These are phyloP conservation scores for Mortierella antarctica DNA, from an alignment of 192 early-diverging fungal species.

Conservation along the genomic window DNA sequence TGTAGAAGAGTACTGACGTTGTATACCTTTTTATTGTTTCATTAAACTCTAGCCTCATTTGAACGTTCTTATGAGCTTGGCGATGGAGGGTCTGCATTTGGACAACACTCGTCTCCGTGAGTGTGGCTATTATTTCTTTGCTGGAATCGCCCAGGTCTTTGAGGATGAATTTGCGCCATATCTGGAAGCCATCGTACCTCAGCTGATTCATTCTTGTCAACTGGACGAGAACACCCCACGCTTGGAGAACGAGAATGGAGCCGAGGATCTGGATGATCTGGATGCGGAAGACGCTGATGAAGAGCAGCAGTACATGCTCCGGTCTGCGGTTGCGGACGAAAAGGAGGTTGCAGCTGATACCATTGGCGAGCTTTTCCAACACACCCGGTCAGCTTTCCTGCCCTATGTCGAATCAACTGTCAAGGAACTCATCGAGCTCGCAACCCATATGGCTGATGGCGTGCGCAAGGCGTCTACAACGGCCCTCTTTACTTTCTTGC, in stretches of 20 bases:
- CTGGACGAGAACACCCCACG: constrained; percentile 70
- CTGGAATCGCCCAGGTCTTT: constrained; percentile 83
- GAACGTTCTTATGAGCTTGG: constrained; percentile 79
- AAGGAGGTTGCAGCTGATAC: constrained; percentile 94
- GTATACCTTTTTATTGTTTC: background rate
- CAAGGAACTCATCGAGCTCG: constrained; percentile 71
- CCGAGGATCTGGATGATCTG: constrained; percentile 51
- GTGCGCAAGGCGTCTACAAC: constrained; percentile 83
- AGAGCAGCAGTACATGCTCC: constrained; percentile 71
- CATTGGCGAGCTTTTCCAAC: constrained; percentile 87
- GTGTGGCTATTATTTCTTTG: constrained; percentile 90
- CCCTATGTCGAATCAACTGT: constrained; percentile 84
- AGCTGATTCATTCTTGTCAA: constrained; percentile 81
- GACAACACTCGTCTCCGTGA: constrained; percentile 82
- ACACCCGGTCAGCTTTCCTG: constrained; percentile 78
- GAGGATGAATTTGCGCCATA: constrained; percentile 87
- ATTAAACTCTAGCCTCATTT: constrained; percentile 64
- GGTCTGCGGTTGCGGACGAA: constrained; percentile 90
- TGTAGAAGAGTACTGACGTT: background rate
- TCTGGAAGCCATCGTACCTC: constrained; percentile 80
- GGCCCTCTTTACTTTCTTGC: constrained; percentile 80
- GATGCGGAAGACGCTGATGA: constrained; percentile 64
- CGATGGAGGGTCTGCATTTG: constrained; percentile 80
- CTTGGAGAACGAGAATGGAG: constrained; percentile 23
- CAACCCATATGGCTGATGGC: constrained; percentile 82